A percentile compares a stretch with the other conserved stretches of the same genome.
Conservation (phyloP, 1,139 yeast genomes). For the Zygotorulaspora mrakii region DNA sequence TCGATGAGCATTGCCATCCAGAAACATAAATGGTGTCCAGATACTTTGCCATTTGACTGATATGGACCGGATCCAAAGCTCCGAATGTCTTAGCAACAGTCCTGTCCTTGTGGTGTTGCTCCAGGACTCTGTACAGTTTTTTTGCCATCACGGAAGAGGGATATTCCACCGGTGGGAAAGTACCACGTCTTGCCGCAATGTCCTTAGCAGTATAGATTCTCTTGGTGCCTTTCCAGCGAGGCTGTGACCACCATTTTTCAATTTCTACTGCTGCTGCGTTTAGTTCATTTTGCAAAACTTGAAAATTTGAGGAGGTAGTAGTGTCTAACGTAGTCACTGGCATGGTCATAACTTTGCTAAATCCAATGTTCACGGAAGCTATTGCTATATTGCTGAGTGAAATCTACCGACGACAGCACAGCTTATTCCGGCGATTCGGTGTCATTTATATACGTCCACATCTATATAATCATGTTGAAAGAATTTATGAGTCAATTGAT, state of each 20-base stretch:
- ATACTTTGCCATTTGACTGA: constrained; percentile 94
- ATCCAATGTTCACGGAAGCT: too few species aligned
- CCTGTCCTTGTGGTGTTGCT: constrained; percentile 67
- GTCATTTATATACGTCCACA: constrained; percentile 1
- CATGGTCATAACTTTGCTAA: constrained; percentile 10
- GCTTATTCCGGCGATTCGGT: not conserved
- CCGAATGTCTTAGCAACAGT: constrained; percentile 91
- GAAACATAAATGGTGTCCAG: constrained; percentile 90
- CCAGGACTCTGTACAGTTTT: constrained; percentile 66
- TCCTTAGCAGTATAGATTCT: constrained; percentile 88
- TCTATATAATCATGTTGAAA: too few species aligned
- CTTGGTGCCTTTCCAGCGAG: constrained; percentile 86
- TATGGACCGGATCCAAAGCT: constrained; percentile 94
- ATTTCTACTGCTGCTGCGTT: constrained; percentile 54
- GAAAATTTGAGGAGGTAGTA: constrained; percentile 8
- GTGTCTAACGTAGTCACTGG: constrained; percentile 9
- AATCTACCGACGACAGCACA: too few species aligned
- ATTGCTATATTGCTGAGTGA: too few species aligned
- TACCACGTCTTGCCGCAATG: constrained; percentile 84
- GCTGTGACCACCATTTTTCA: constrained; percentile 85
- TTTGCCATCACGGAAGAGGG: constrained; percentile 82
- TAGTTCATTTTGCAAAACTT: constrained; percentile 20
- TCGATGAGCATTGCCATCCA: constrained; percentile 98
- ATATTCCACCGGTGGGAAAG: constrained; percentile 56
- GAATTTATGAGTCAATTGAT: too few species aligned